Base-by-base conservation (phyloP, 2,329 filamentous ascomycete genomes). In the Penicillium rolfsii region DNA sequence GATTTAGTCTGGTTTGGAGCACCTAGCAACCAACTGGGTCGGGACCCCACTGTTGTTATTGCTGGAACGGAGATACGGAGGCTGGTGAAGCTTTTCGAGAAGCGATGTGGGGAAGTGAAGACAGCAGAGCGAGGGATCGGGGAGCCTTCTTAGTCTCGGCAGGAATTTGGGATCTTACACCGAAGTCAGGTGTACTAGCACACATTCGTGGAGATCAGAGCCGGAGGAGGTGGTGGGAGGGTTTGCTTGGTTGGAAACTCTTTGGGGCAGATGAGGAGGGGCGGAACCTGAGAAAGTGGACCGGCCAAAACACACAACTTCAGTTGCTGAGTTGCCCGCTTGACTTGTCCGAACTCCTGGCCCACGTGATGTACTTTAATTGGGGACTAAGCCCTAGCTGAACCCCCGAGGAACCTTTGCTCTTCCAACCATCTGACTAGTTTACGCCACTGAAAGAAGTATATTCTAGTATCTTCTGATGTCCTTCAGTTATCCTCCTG, bases 341-440 rank as follows among this genome's bases (percentile, higher is more conserved):
- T 36, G 22, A 28, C 48, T 52, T 19, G 35, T 36, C 55, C 63
- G 55, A 66, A 62, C 63, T 49, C 56, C 63, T 35, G 28, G 46
- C n/a, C 45, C 66, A 68, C 67, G 67, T 68, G 67, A 68, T 67
- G 54, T 61, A 63, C 61, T 52, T 65, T 66, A 66, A 52, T 52
- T 40, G 11, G 22, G 50, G 50, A 52, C 46, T 49, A 36, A 36
- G 12, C 35, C 35, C 35, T 36, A 36, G 35, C 35, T 14, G 8
- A 36, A 22, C 19, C 26, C 19, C n/a, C 46, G 14, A 30, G 8
- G 24, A 4, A 43, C 40, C 48, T 30, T 30, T 50, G 28, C 43
- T 28, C 12, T 22, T 14, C 26, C 43, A 4, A 26, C 22, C 55
- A 52, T 55, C 55, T 61, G 45, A 52, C 40, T 53, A 5, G 11